Base-by-base conservation (phyloP, 2,329 filamentous ascomycete genomes). In the Ceratocystis cubensis region DNA sequence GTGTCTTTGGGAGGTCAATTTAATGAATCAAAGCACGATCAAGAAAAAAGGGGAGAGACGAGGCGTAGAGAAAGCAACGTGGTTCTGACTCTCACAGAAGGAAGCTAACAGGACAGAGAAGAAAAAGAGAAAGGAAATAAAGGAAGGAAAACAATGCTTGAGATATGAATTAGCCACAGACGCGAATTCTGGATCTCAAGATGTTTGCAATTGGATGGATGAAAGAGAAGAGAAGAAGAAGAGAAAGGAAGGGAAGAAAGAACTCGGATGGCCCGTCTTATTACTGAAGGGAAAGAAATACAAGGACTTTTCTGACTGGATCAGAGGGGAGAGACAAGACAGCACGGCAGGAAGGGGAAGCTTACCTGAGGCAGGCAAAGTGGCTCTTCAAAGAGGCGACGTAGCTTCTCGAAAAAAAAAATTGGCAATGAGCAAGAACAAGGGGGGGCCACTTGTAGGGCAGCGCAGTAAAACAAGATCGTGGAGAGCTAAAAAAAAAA, bases 381-480 rank as follows among this genome's bases (percentile, higher is more conserved):
- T 59, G 53, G 53, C 53, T 59, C 53, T 59, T 59, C 53, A 59
- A 67, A 67, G 66, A 67, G 66, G 66, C 66, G 66, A 67, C 66
- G 66, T 67, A 67, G 66, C 66, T 67, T 67, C 65, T 65, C 64
- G 66, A 41, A 64, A 41, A 46, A 50, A 63, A 59, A 33, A 20
- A 53, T 61, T 57, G 61, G 48, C n/a, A 41, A 20, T 28, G 50
- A 30, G 15, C 15, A 25, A 59, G n/a, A 25, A 30, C 28, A 30
- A 57, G 28, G 22, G 17, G 20, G 53, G 20, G 22, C 48, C 48
- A 33, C 33, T 37, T 59, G 53, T 59, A 46, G 61, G 20, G 48
- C 48, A 53, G 48, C 48, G 25, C 10, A 53, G 20, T 53, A 25
- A 10, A 53, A 53, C 46, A 50, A 41, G 5, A 50, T 20, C 15